Percentiles rank a stretch among this genome's conserved stretches.
These are phyloP conservation scores for Lentinula boryana DNA, from an alignment of 768 basidiomycete genomes.

Conservation along the genomic window DNA sequence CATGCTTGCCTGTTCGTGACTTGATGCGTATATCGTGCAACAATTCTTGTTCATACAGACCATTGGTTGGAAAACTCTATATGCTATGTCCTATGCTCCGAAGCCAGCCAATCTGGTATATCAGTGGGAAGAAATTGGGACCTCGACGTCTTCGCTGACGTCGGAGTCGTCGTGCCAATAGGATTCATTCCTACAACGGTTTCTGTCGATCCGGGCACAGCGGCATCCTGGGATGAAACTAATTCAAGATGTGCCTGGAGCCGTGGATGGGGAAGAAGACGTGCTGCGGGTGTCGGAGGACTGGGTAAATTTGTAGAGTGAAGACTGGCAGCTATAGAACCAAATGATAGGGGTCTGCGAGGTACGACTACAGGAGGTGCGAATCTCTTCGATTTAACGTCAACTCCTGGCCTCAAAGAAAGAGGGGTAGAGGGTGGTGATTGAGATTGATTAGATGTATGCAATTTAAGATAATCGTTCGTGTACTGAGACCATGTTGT, in stretches of 20 bases:
- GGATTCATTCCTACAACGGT: not conserved
- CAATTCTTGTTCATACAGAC: not conserved
- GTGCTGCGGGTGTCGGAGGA: not conserved
- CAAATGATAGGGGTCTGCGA: not conserved
- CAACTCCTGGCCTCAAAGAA: not conserved
- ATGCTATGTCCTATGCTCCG: not conserved
- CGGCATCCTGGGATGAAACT: not conserved
- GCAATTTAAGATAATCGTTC: not conserved
- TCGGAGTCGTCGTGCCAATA: not conserved
- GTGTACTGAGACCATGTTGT: not conserved
- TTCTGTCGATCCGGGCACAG: not conserved
- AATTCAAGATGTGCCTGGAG: not conserved
- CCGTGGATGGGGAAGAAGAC: not conserved
- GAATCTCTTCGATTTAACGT: not conserved
- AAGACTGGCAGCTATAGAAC: not conserved
- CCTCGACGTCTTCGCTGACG: conserved; percentile 1
- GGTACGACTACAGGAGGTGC: not conserved
- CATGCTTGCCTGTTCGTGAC: not conserved
- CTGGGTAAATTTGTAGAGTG: not conserved
- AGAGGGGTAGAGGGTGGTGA: conserved; percentile 2
- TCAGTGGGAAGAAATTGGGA: not conserved
- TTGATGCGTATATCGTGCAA: not conserved
- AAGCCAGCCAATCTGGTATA: not conserved
- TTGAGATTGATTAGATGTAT: not conserved
- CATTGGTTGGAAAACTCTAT: not conserved